phyloP scores from a whole-genome alignment of 805 yeast genomes.

The Diddensiella transvaalensis region DNA sequence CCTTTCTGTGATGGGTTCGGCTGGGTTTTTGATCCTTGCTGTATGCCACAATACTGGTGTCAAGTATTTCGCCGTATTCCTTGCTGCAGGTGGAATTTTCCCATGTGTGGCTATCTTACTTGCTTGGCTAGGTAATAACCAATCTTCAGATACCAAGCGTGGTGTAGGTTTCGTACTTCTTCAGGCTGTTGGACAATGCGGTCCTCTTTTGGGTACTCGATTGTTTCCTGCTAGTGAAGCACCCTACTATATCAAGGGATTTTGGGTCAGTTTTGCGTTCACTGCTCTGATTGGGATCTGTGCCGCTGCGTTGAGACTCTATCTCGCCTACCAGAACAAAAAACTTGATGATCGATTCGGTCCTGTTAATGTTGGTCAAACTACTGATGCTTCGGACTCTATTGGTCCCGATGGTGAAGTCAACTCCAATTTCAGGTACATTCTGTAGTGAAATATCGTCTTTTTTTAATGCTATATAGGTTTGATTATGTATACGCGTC shows the following conservation, averaged over 20 bases:
- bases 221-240: slow-evolving; percentile 27
- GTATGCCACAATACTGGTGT: slow-evolving; percentile 24
- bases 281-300: slow-evolving; percentile 14
- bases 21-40: slow-evolving; percentile 28
- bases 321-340: slow-evolving; percentile 18
- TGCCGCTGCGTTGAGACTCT: slow-evolving; percentile 16
- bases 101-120: slow-evolving; percentile 27
- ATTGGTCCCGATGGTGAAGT: slow-evolving; percentile 11
- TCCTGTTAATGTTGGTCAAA: slow-evolving; percentile 13
- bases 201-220: slow-evolving; percentile 33
- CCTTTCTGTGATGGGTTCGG: slow-evolving; percentile 17
- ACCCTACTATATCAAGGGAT: slow-evolving; percentile 26
- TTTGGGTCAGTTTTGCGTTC: slow-evolving; percentile 26
- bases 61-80: slow-evolving; percentile 29
- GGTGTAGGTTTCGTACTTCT: slow-evolving; percentile 31
- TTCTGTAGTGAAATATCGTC: slow-evolving; percentile 6
- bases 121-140: slow-evolving; percentile 31
- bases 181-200: slow-evolving; percentile 32
- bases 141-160: slow-evolving; percentile 29
- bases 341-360: slow-evolving; percentile 23
- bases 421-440: slow-evolving; percentile 15
- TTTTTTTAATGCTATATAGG: too few relatives aligned
- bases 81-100: slow-evolving; percentile 28
- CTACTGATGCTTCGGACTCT: slow-evolving; percentile 3
- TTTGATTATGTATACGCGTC: too few relatives aligned